Evolutionary conservation across 768 basidiomycete genomes (phyloP), one percentile per base, ranked within the genome.

Genomic region (Kondoa malvinella): DNA sequence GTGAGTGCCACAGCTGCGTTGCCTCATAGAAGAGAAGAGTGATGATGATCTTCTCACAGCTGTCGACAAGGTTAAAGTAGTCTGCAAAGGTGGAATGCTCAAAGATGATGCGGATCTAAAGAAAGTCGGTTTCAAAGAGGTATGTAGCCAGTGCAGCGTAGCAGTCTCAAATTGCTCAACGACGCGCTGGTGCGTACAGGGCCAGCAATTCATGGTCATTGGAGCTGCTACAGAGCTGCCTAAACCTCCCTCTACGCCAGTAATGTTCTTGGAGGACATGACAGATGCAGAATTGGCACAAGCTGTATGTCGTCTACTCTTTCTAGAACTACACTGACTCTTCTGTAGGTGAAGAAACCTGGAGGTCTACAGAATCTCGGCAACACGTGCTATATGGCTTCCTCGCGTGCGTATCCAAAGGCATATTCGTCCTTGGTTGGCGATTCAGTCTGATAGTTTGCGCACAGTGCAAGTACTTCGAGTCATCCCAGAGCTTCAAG

Each of bases 401-500:
- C n/a, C 15, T 14, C 63, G 8, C 8, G 25, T 29, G n/a, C 16
- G 17, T 50, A 26, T 21, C 16, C 27, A 29, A 64, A 2, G 15
- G 40, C 40, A 50, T 8, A 50, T 8, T 50, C 40, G 8, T 50
- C 40, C 40, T 8, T 50, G n/a, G n/a, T 30, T 59, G 12, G 56
- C 63, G 67, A 62, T 2, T 56, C 56, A 15, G 4, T 57, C 1
- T 27, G 63, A 21, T 71, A 84, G 83, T 74, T 79, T 92, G 40
- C 92, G 94, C 78, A 90, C 89, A 1, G 80, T 97, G 1, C 95
- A 99, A 79, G 86, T 88, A n/a, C 82, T 99, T 70, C 87, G 90
- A 27, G 85, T 88, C 2, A 86, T 99, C 63, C 92, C 92, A 1
- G 91, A 95, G 73, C 82, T 99, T 2, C 86, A 87, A 74, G 76